Conservation (phyloP, 2,329 filamentous ascomycete species). For the Eutypa lata region DNA sequence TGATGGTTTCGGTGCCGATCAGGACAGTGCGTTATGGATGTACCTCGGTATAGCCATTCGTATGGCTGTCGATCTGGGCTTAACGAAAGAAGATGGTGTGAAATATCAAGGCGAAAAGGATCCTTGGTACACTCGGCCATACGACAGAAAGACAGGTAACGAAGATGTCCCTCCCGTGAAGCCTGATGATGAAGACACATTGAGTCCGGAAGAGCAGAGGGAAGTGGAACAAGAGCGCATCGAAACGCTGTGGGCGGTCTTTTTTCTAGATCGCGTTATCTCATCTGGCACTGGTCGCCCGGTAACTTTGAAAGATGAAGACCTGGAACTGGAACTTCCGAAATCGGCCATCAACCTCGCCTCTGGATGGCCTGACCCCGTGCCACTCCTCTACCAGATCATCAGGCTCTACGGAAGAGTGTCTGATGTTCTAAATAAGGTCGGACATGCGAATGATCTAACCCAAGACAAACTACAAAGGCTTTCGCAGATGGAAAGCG, state of each 20-base stretch:
- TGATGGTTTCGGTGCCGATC: slow-evolving; percentile 82
- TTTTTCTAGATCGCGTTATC: slow-evolving; percentile 82
- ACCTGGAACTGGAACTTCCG: slow-evolving; percentile 76
- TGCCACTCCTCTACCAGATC: slow-evolving; percentile 77
- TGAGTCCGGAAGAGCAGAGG: slow-evolving; percentile 51
- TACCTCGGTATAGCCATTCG: slow-evolving; percentile 85
- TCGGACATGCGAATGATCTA: slow-evolving; percentile 70
- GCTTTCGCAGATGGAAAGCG: slow-evolving; percentile 74
- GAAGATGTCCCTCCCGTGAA: slow-evolving; percentile 27
- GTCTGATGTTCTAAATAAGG: slow-evolving; percentile 80
- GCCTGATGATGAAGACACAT: slow-evolving; percentile 38
- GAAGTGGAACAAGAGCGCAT: slow-evolving; percentile 77
- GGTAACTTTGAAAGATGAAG: slow-evolving; percentile 78
- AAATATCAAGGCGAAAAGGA: slow-evolving; percentile 55
- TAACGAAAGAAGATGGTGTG: slow-evolving; percentile 78
- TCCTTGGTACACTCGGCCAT: slow-evolving; percentile 44
- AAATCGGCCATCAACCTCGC: slow-evolving; percentile 46
- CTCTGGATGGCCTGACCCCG: slow-evolving; percentile 72
- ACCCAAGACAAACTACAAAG: slow-evolving; percentile 70
- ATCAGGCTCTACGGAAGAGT: slow-evolving; percentile 83
- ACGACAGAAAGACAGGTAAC: slow-evolving; percentile 33
- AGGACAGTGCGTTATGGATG: slow-evolving; percentile 92
- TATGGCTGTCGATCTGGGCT: slow-evolving; percentile 75
- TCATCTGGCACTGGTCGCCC: slow-evolving; percentile 83
- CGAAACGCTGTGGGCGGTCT: slow-evolving; percentile 88